Evolutionary conservation across 2,329 filamentous ascomycete species (phyloP), one percentile per base, ranked within the genome.

Genomic region (Aspergillus latus): DNA sequence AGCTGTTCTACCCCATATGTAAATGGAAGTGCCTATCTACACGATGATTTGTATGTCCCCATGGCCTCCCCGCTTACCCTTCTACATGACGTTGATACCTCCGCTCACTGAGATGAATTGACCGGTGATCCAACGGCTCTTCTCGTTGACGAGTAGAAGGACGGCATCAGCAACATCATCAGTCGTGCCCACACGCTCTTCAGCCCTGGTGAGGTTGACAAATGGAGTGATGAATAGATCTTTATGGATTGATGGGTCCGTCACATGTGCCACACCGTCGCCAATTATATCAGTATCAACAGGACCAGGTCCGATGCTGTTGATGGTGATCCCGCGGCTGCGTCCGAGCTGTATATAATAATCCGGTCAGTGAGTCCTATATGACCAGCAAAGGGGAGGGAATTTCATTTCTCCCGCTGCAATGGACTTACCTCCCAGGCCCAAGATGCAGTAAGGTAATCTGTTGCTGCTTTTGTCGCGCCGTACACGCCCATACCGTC

Each of bases 381-480:
- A 34, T 34, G 3, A 3, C 6, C 30, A 10, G 3, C 7, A 7
- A 34, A 34, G 6, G 6, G 2, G 10, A 34, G 30, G 30, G 30
- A 34, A 34, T n/a, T n/a, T 5, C 30, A 16, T 16, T 16, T 16
- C 16, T 16, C 16, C 16, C 2, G 16, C 16, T 16, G 16, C 16
- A 16, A 16, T 16, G 16, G 36, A 37, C 8, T 11, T 5, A 43
- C 40, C 5, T 26, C 40, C 16, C 10, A 26, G 5, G 55, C 55
- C 55, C 45, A 51, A 4, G 46, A 40, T 3, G 32, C n/a, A 2
- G 40, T 40, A 9, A 51, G 44, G 62, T 81, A 81, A 66, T 85
- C 82, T 32, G 84, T 64, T 0, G 83, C 83, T 4, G 81, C 82
- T 70, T 85, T 85, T 68, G 78, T 81, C 26, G 81, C 80, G 50